Base-by-base conservation (phyloP, 148 eudicot species). In the Talinum fruticosum region DNA sequence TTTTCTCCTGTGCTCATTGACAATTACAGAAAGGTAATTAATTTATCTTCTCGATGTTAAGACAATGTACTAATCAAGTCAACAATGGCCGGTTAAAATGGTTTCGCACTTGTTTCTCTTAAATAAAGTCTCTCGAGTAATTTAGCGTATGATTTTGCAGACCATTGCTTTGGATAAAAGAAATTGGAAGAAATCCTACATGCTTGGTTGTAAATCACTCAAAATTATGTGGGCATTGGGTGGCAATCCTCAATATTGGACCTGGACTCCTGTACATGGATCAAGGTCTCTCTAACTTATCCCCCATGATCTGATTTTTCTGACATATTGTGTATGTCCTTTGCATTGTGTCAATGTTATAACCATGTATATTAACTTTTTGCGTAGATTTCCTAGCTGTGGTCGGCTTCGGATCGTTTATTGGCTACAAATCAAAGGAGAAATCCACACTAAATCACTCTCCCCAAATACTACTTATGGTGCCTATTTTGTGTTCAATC, bases 161-260 rank as follows among this genome's bases (percentile, higher is more conserved):
- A 80, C 72, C 33, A 61, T 80, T 33, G 65, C 15, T 2, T 76
- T 80, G 72, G 71, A 75, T 24, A 75, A 62, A 45, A 8, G 76
- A 69, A 34, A n/a, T n/a, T n/a, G 75, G 53, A 80, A 80, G 76
- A 80, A 45, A 75, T 80, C 79, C 66, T 80, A 69, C 83, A 75
- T 65, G 68, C 53, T 80, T 19, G 79, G 83, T 21, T 19, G 24
- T 2, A 18, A 24, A 54, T 54, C 62, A 23, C 75, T 80, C 1
- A 14, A 1, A 36, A 75, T 80, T 16, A 13, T 24, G 45, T 75
- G 76, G 83, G 75, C 69, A 30, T n/a, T n/a, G n/a, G n/a, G n/a
- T n/a, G 78, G 57, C 75, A 69, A 57, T 6, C 65, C 76, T 62
- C 4, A 1, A 1, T 70, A 80, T 15, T 80, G 83, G 83, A 10